These are phyloP conservation scores for Cutaneotrichosporon arboriforme DNA, from an alignment of 1,284 basidiomycete genomes.

Conservation along the genomic window DNA sequence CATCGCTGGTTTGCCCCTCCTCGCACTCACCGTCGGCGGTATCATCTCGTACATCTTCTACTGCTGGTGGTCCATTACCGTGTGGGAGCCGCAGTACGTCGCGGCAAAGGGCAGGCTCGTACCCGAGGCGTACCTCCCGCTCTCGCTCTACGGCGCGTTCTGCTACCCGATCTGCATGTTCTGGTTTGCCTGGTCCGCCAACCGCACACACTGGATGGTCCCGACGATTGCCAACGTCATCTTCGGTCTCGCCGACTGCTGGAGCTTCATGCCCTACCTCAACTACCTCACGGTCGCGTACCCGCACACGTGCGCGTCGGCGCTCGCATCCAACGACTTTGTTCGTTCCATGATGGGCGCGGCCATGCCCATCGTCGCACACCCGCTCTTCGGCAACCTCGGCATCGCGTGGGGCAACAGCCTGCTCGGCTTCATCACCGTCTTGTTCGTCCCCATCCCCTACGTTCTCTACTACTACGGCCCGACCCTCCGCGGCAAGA, in stretches of 20 bases:
- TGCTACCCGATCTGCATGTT: conserved; percentile 44
- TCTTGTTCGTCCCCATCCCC: conserved; percentile 32
- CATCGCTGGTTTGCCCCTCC: conserved; percentile 37
- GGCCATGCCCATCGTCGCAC: conserved; percentile 41
- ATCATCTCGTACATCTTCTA: conserved; percentile 27
- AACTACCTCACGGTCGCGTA: conserved; percentile 62
- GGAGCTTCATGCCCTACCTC: conserved; percentile 31
- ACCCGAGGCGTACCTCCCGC: conserved; percentile 26
- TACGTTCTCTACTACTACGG: conserved; percentile 49
- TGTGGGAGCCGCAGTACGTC: conserved; percentile 34
- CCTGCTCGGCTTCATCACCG: conserved; percentile 37
- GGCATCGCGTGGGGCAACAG: conserved; percentile 46
- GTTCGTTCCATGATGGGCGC: conserved; percentile 45
- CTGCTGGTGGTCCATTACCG: conserved; percentile 27
- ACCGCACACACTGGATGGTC: conserved; percentile 40
- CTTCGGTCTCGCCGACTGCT: conserved; percentile 34
- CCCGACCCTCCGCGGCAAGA: conserved; percentile 45
- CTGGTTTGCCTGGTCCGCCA: conserved; percentile 43
- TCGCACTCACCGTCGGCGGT: conserved; percentile 34
- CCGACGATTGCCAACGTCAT: conserved; percentile 36
- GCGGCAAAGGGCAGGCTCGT: conserved; percentile 12
- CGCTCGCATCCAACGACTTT: conserved; percentile 47
- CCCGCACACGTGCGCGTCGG: conserved; percentile 54
- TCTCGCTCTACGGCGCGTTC: conserved; percentile 38
- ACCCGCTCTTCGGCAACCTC: conserved; percentile 44